phyloP scores from a whole-genome alignment of 2,329 filamentous ascomycete species.

The Epichloe amarillans region DNA sequence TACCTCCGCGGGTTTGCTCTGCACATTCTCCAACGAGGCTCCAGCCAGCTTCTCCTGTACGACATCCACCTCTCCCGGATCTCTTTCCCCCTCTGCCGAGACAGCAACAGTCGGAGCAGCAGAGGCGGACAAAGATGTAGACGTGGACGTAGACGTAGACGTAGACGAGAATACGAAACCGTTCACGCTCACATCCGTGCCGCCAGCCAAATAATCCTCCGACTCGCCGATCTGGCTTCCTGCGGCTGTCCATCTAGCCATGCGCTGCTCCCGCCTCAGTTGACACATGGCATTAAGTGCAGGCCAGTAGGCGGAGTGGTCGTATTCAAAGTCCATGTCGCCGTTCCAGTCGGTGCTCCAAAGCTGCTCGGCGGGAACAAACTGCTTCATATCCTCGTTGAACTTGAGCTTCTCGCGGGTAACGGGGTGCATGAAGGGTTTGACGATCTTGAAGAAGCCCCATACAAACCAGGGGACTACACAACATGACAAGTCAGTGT shows the following conservation, averaged over 20 bases:
- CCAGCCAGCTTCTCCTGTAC: slow-evolving; percentile 8
- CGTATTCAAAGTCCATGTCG: slow-evolving; percentile 78
- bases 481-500: neutral
- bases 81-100: neutral
- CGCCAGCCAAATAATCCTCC: slow-evolving; percentile 74
- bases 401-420: slow-evolving; percentile 95
- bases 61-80: slow-evolving; percentile 1
- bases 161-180: slow-evolving; percentile 15
- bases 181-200: slow-evolving; percentile 21
- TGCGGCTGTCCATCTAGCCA: slow-evolving; percentile 61
- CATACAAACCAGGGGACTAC: slow-evolving; percentile 80
- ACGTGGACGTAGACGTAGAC: neutral
- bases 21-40: slow-evolving; percentile 1
- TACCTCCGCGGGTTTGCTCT: neutral
- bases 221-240: slow-evolving; percentile 76
- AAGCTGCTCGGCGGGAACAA: slow-evolving; percentile 71
- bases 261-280: slow-evolving; percentile 48
- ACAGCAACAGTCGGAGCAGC: neutral
- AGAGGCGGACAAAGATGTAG: neutral
- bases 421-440: slow-evolving; percentile 88
- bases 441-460: slow-evolving; percentile 93
- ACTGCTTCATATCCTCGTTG: slow-evolving; percentile 78
- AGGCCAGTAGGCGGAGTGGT: slow-evolving; percentile 82
- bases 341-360: slow-evolving; percentile 65
- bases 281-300: slow-evolving; percentile 60